Conservation (phyloP, 208 protist species). For the Leishmania lainsoni region DNA sequence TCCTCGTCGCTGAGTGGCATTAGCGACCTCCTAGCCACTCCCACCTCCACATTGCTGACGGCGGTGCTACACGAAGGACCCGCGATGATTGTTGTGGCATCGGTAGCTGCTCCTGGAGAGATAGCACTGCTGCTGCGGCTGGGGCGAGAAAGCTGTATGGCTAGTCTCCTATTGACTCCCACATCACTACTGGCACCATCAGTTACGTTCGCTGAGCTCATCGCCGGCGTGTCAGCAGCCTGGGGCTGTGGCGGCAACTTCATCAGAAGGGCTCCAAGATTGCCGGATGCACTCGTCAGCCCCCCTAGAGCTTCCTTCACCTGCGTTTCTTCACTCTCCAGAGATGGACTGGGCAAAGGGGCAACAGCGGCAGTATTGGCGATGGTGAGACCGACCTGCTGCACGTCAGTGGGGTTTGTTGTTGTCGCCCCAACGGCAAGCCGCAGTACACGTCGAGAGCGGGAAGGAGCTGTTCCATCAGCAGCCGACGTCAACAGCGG, state of each 20-base stretch:
- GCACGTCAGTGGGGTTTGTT: neutral
- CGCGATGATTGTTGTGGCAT: neutral
- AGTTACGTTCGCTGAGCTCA: neutral
- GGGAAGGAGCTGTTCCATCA: neutral
- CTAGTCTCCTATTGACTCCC: neutral
- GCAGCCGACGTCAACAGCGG: neutral
- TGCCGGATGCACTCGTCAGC: neutral
- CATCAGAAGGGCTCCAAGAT: neutral
- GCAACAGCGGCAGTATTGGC: neutral
- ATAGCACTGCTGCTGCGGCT: neutral
- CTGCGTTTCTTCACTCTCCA: neutral
- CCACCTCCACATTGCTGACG: neutral
- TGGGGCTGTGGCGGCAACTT: neutral
- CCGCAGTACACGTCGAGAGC: slow-evolving; percentile 1
- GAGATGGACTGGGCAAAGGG: neutral
- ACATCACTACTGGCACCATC: neutral
- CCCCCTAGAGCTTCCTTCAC: neutral
- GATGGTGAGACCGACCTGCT: neutral
- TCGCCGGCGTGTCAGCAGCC: neutral
- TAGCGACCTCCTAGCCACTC: neutral
- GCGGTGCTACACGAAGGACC: neutral
- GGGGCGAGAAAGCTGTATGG: neutral
- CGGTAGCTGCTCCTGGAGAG: neutral
- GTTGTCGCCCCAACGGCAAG: neutral
- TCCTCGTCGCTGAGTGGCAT: slow-evolving; percentile 9